Conservation (phyloP, 192 early-diverging fungal genomes). For the Podila epicladia region DNA sequence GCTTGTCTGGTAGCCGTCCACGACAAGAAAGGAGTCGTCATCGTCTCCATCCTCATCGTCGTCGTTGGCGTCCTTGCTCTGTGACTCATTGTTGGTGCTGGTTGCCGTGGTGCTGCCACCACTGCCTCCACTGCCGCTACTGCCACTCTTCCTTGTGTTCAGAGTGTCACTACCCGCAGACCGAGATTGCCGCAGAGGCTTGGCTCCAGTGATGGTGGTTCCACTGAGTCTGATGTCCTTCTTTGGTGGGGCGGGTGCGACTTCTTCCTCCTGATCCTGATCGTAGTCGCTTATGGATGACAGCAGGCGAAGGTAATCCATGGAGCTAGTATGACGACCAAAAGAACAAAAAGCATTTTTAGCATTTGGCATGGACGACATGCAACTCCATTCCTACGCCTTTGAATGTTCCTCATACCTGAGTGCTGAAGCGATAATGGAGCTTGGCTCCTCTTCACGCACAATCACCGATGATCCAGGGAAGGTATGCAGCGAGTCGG, state of each 20-base stretch:
- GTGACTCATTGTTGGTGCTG: slow-evolving; percentile 8
- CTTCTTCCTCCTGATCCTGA: slow-evolving; percentile 7
- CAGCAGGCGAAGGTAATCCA: slow-evolving; percentile 53
- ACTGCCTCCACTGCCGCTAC: slow-evolving; percentile 33
- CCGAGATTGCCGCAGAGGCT: slow-evolving; percentile 12
- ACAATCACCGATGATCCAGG: slow-evolving; percentile 84
- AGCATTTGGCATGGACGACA: neutral
- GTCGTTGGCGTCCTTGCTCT: neutral
- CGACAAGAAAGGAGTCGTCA: slow-evolving; percentile 35
- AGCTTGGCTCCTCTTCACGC: slow-evolving; percentile 88
- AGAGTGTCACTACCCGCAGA: slow-evolving; percentile 39
- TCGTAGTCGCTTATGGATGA: slow-evolving; percentile 32
- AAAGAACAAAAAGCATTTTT: slow-evolving; percentile 7
- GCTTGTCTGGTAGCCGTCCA: slow-evolving; percentile 44
- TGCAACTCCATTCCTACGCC: neutral
- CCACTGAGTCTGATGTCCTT: slow-evolving; percentile 13
- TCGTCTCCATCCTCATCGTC: slow-evolving; percentile 32
- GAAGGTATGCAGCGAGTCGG: slow-evolving; percentile 71
- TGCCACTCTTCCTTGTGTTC: slow-evolving; percentile 20
- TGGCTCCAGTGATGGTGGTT: neutral
- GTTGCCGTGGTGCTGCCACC: slow-evolving; percentile 21
- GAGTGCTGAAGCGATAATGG: slow-evolving; percentile 90
- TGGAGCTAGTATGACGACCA: slow-evolving; percentile 35
- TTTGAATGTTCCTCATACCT: slow-evolving; percentile 45
- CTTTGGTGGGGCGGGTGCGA: slow-evolving; percentile 20